A percentile compares a stretch with the other conserved stretches of the same genome.
phyloP scores from a whole-genome alignment of 2,329 filamentous ascomycete genomes.

The Ophiostoma piceae region DNA sequence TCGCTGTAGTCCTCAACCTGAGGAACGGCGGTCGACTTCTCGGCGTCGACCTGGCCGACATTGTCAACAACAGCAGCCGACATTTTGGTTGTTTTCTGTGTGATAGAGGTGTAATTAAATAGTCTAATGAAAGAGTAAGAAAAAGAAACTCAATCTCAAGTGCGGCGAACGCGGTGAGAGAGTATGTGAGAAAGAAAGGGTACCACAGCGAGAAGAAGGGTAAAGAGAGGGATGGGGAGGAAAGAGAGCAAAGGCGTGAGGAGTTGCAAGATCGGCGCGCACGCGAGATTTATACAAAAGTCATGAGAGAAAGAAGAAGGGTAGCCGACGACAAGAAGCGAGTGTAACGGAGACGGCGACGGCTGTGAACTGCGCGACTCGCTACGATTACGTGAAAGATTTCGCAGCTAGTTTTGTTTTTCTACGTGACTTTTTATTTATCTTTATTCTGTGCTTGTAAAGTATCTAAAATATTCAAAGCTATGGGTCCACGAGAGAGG shows the following conservation, averaged over 20 bases:
- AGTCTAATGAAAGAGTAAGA: conserved; percentile 1
- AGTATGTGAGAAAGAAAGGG: not conserved
- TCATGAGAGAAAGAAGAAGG: not conserved
- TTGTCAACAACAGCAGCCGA: not conserved
- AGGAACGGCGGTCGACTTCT: not conserved
- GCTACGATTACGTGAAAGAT: not conserved
- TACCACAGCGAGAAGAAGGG: not conserved
- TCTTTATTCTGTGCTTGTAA: not conserved
- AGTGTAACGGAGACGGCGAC: not conserved
- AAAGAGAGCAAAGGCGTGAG: not conserved
- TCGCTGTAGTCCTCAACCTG: not conserved
- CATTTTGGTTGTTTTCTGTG: not conserved
- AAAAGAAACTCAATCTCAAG: not conserved
- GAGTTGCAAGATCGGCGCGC: not conserved
- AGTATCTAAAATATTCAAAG: not conserved
- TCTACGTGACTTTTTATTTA: not conserved
- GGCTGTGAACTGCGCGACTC: not conserved
- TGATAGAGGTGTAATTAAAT: not conserved
- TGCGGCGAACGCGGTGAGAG: not conserved
- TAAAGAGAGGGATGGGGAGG: conserved; percentile 1
- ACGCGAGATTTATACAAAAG: conserved; percentile 6
- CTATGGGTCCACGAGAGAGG: not conserved
- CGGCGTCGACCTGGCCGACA: not conserved
- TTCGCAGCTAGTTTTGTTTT: not conserved
- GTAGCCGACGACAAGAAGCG: conserved; percentile 2